Conservation (phyloP, 495 filamentous ascomycete genomes). For the Xylaria intraflava region DNA sequence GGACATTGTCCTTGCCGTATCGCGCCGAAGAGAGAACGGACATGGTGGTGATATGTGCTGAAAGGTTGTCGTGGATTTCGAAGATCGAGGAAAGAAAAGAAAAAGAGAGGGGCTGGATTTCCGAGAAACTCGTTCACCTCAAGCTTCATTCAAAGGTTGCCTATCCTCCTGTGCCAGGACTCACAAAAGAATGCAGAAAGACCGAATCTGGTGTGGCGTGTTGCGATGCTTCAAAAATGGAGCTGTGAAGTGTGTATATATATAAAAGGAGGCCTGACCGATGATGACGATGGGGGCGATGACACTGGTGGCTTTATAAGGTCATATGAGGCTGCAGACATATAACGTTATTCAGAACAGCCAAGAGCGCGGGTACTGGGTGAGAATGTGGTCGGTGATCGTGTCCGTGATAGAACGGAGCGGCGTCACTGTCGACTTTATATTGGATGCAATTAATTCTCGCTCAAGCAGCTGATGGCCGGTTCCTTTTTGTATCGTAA, state of each 20-base stretch:
- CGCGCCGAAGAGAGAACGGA: slow-evolving; percentile 63
- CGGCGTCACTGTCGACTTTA: background rate
- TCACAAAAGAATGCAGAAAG: slow-evolving; percentile 3
- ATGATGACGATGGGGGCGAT: background rate
- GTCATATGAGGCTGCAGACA: background rate
- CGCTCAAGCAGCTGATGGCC: background rate
- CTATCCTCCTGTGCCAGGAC: background rate
- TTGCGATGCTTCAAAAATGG: background rate
- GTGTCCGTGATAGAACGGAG: background rate
- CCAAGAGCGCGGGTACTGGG: background rate
- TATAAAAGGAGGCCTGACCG: background rate
- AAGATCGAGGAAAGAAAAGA: background rate
- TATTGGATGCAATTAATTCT: background rate
- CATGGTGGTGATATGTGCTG: slow-evolving; percentile 28
- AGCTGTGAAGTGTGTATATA: background rate
- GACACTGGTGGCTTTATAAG: no score
- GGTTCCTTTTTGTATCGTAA: background rate
- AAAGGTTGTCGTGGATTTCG: background rate
- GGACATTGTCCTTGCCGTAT: slow-evolving; percentile 97
- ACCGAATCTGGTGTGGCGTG: slow-evolving; percentile 7
- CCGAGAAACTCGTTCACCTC: background rate
- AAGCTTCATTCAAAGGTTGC: slow-evolving; percentile 8
- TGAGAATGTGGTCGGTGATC: background rate
- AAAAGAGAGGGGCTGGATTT: background rate
- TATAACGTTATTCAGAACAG: background rate